These are phyloP conservation scores for Colletotrichum truncatum DNA, from an alignment of 2,329 filamentous ascomycete genomes.

Conservation along the genomic window DNA sequence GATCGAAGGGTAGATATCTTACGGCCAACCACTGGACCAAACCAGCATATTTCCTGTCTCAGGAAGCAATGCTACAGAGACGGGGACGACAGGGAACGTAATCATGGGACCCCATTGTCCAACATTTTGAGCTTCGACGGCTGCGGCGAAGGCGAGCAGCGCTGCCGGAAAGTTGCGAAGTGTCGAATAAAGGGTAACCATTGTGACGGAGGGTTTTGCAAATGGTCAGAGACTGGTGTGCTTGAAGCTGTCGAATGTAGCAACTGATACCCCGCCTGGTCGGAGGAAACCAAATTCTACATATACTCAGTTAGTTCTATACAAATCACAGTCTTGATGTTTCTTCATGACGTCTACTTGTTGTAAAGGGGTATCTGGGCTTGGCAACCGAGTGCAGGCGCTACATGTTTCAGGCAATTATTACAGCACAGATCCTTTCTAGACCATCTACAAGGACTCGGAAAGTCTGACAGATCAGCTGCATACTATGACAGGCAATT, in stretches of 20 bases:
- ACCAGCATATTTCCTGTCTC: constrained; percentile 22
- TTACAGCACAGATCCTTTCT: not conserved
- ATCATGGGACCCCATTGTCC: constrained; percentile 46
- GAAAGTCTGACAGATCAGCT: not conserved
- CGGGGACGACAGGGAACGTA: constrained; percentile 46
- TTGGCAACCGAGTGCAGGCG: too few species aligned
- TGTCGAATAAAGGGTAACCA: not conserved
- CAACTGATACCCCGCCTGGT: too few species aligned
- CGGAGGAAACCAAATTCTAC: too few species aligned
- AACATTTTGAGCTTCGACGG: constrained; percentile 15
- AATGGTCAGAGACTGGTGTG: not conserved
- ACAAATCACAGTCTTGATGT: too few species aligned
- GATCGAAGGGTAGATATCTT: not conserved
- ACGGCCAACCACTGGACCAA: constrained; percentile 23
- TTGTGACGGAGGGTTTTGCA: too few species aligned
- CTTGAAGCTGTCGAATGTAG: too few species aligned
- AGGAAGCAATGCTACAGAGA: constrained; percentile 33
- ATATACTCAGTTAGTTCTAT: too few species aligned
- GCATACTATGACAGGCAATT: too few species aligned
- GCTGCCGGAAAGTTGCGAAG: not conserved
- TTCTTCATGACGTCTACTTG: too few species aligned
- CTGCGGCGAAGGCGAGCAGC: not conserved
- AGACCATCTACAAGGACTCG: not conserved
- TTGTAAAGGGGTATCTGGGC: too few species aligned
- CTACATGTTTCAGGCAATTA: not conserved